A percentile compares a stretch with the other conserved stretches of the same genome.
phyloP scores from a whole-genome alignment of 1,284 basidiomycete species.

The Blastosporella zonata region DNA sequence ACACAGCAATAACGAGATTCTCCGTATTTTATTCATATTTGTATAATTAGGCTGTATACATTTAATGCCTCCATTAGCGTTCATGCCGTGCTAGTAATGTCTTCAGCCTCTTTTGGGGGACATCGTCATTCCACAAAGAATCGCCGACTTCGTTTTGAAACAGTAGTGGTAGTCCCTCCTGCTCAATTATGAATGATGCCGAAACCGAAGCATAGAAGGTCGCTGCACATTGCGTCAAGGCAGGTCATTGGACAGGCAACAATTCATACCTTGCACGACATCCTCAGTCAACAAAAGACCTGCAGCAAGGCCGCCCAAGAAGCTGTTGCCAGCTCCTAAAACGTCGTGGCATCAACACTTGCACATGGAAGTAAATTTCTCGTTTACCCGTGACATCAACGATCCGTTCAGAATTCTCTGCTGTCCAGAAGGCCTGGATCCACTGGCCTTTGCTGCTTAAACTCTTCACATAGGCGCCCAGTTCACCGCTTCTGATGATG shows the following conservation, averaged over 20 bases:
- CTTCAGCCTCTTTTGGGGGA: conserved; percentile 53
- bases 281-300: conserved; percentile 61
- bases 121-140: conserved; percentile 68
- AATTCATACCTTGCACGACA: conserved; percentile 56
- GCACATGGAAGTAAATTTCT: background rate
- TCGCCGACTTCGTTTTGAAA: conserved; percentile 31
- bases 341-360: background rate
- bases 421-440: conserved; percentile 77
- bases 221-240: conserved; percentile 41
- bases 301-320: conserved; percentile 81
- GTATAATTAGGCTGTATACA: conserved; percentile 30
- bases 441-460: conserved; percentile 49
- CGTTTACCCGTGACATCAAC: conserved; percentile 78
- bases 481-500: conserved; percentile 73
- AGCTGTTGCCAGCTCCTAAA: conserved; percentile 83
- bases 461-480: conserved; percentile 70
- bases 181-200: conserved; percentile 83
- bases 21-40: conserved; percentile 30
- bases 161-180: conserved; percentile 66
- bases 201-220: conserved; percentile 73
- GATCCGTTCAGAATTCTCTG: conserved; percentile 45
- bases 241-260: background rate
- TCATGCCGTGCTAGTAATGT: conserved; percentile 37
- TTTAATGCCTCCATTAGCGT: conserved; percentile 31
- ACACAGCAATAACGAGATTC: conserved; percentile 40